Evolutionary conservation across 2,329 filamentous ascomycete species (phyloP).

Genomic region (Salinomyces thailandicus): DNA sequence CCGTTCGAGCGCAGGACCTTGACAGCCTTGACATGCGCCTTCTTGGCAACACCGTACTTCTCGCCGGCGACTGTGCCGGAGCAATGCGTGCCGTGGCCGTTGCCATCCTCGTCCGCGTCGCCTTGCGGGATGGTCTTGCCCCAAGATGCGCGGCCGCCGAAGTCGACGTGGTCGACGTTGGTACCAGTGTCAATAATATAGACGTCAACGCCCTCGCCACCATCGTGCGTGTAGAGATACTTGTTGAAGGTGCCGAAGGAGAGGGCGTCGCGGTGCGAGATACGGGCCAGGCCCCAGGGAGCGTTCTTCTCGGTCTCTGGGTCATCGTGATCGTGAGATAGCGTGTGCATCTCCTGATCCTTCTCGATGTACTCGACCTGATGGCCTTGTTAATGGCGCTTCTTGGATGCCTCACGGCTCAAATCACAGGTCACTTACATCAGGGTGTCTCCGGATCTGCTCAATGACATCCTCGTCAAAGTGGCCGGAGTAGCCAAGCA

Average conservation of each 20-base stretch:
- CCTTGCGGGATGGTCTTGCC: constrained; percentile 86
- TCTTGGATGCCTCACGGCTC: neutral
- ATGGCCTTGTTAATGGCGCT: neutral
- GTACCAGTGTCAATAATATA: constrained; percentile 98
- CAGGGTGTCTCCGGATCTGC: constrained; percentile 85
- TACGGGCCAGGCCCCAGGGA: constrained; percentile 97
- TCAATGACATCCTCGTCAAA: constrained; percentile 91
- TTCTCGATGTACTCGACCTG: constrained; percentile 96
- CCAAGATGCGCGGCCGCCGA: constrained; percentile 91
- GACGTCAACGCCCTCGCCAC: constrained; percentile 94
- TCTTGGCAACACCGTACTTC: constrained; percentile 99
- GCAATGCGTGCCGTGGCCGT: constrained; percentile 98
- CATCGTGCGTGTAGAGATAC: constrained; percentile 83
- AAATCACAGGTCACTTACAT: constrained; percentile 58
- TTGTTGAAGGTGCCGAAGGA: constrained; percentile 95
- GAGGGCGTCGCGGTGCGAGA: constrained; percentile 83
- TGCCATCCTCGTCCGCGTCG: constrained; percentile 85
- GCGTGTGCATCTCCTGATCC: constrained; percentile 82
- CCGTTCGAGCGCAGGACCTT: constrained; percentile 97
- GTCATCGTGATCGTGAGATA: constrained; percentile 36
- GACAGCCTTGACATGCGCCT: constrained; percentile 91
- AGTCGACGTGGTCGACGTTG: constrained; percentile 89
- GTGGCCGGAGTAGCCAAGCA: constrained; percentile 90
- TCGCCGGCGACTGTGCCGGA: constrained; percentile 95
- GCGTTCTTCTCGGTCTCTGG: constrained; percentile 73